Evolutionary conservation across 2,329 filamentous ascomycete species (phyloP), one percentile per base, ranked within the genome.

Genomic region (Beauveria medogensis): DNA sequence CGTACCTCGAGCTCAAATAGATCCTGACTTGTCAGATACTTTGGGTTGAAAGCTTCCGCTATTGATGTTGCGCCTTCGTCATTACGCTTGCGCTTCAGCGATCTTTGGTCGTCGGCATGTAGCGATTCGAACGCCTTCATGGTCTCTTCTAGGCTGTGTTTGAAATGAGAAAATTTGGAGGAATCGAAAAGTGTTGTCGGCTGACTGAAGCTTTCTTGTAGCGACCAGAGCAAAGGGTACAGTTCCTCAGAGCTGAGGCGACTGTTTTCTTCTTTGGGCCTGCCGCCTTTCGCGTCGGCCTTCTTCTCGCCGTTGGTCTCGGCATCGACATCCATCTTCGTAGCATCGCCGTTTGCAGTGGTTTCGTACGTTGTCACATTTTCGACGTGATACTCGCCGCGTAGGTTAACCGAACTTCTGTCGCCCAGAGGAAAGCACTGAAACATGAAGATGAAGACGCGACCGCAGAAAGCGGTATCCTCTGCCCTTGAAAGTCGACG

Each of bases 391-490:
- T 94, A 99, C 75, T 97, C 93, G 67, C 94, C 94, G 56, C 94
- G 85, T 44, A 97, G 80, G 70, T 99, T 99, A 55, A 99, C 94
- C 0, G 94, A 97, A 72, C 94, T 97, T 72, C 93, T 94, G 74
- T 99, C 95, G 37, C 93, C 93, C 0, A 99, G 80, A 1, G 94
- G 94, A 69, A 99, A 97, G 72, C 92, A 96, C 73, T 99, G 94
- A 74, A 97, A 99, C 71, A 99, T 85, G 74, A 97, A 99, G 65
- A 99, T 97, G 74, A 97, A 97, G 28, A 99, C 94, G 44, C 94
- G 85, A 18, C 94, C 94, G 70, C 94, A 99, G 71, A 99, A 99
- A 0, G 95, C 92, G 0, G 94, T 95, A 73, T 99, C 94, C 72
- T 97, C 92, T 4, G 94, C 93, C 61, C 94, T 85, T n/a, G 94